These are phyloP conservation scores for Termitomyces sp. DNA, from an alignment of 768 basidiomycete genomes.

Conservation along the genomic window DNA sequence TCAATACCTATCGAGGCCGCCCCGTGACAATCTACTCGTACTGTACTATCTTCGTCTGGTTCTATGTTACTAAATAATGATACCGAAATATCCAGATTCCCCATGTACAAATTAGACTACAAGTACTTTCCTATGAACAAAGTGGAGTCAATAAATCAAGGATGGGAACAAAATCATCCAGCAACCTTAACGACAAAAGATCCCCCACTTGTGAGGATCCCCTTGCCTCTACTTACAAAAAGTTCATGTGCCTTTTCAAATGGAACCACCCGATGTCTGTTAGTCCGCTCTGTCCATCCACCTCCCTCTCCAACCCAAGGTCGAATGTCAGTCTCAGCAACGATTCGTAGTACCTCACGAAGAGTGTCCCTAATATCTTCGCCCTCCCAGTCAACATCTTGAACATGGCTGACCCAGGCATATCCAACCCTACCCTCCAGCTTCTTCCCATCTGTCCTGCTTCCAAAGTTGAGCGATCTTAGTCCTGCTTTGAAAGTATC, in stretches of 20 bases:
- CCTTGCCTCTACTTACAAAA: slow-evolving; percentile 32
- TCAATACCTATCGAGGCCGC: slow-evolving; percentile 35
- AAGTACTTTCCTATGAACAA: slow-evolving; percentile 1
- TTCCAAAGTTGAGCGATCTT: slow-evolving; percentile 45
- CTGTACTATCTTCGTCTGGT: background rate
- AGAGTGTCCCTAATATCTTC: slow-evolving; percentile 57
- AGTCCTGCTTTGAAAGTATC: slow-evolving; percentile 74
- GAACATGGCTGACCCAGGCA: slow-evolving; percentile 75
- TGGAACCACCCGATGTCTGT: slow-evolving; percentile 31
- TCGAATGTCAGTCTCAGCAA: slow-evolving; percentile 10
- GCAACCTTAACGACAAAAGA: slow-evolving; percentile 41
- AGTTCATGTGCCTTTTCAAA: slow-evolving; percentile 52
- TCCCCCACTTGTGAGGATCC: slow-evolving; percentile 34
- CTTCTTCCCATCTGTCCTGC: slow-evolving; percentile 16
- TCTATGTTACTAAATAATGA: background rate
- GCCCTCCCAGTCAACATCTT: slow-evolving; percentile 83
- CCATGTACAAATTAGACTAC: slow-evolving; percentile 1
- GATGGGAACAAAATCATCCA: slow-evolving; percentile 14
- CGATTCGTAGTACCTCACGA: slow-evolving; percentile 32
- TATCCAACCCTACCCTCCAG: slow-evolving; percentile 53
- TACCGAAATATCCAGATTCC: slow-evolving; percentile 2
- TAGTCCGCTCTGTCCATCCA: background rate
- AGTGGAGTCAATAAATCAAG: background rate
- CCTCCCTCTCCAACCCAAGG: slow-evolving; percentile 13
- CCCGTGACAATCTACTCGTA: slow-evolving; percentile 16